Base-by-base conservation (phyloP, 176 grass and related monocot genomes). In the Paspalum vaginatum region DNA sequence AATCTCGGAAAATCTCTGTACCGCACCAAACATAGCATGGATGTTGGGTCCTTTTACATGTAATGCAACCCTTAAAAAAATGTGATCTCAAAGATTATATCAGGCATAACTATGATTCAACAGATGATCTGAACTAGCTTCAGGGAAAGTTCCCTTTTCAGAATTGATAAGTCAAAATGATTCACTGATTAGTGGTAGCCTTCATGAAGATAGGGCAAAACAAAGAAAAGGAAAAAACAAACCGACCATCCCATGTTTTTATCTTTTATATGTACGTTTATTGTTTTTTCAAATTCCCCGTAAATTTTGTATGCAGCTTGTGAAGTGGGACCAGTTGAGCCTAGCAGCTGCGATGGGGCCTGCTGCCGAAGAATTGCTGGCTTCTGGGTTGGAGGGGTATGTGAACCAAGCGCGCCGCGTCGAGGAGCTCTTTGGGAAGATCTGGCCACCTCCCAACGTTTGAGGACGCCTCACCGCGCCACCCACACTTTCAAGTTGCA, bases 321-420 rank as follows among this genome's bases (percentile, higher is more conserved):
- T 95, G 75, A 98, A 95, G 88, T 98, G 96, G 96, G 88, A 98
- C 72, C 96, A 95, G 38, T 40, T 92, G 86, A 95, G 92, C 54
- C 86, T 98, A 27, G 90, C 92, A 49, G 88, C 90, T 68, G 90
- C 86, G 1, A 89, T 98, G 87, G 96, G 96, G 62, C 96, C 96
- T 11, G 96, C 96, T 38, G 90, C 92, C 4, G 90, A 98, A 57
- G 96, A 98, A 61, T 79, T 98, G 9, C 88, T 98, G 47, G 85
- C 90, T 78, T 89, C 83, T 38, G 95, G 95, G 13, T 69, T 98
- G 11, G 90, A 98, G 48, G 90, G 96, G 24, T 95, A 95, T 64
- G 79, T 57, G 40, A 87, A 90, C 74, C 96, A 98, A 88, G 87
- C 92, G 17, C 76, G 80, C 40, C 90, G 86, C 2, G 81, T 93